These are phyloP conservation scores for Magnusiomyces paraingens DNA, from an alignment of 1,139 yeast species.

Conservation along the genomic window DNA sequence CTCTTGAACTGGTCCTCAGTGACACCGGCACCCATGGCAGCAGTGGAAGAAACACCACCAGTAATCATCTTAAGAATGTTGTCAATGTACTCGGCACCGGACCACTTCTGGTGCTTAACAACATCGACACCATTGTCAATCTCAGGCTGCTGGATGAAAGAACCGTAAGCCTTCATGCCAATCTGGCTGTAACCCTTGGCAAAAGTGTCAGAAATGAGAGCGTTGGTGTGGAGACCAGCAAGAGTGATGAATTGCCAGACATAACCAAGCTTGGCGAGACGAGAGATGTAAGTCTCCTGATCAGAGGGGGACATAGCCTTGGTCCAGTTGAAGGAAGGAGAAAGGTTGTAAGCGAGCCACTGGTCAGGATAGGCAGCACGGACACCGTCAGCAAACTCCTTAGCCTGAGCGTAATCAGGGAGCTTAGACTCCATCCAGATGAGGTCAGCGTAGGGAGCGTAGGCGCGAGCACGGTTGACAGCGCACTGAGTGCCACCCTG, in stretches of 20 bases:
- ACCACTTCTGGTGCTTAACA: constrained; percentile 98
- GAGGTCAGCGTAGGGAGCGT: constrained; percentile 90
- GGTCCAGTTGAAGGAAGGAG: constrained; percentile 98
- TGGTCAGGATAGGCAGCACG: constrained; percentile 74
- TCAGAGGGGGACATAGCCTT: constrained; percentile 83
- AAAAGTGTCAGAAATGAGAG: constrained; percentile 83
- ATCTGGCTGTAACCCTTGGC: constrained; percentile 68
- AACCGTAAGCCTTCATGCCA: constrained; percentile 97
- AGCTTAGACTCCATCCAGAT: constrained; percentile 98
- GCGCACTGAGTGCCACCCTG: constrained; percentile 97
- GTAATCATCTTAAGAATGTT: constrained; percentile 82
- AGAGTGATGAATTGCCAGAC: constrained; percentile 97
- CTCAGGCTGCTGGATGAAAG: constrained; percentile 79
- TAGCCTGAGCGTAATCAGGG: constrained; percentile 90
- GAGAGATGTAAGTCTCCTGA: constrained; percentile 83
- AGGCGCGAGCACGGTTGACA: constrained; percentile 93
- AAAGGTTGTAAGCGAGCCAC: constrained; percentile 93
- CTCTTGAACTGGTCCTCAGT: constrained; percentile 90
- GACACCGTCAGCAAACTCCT: constrained; percentile 91
- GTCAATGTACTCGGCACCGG: constrained; percentile 97
- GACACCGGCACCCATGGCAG: constrained; percentile 98
- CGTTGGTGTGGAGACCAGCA: constrained; percentile 96
- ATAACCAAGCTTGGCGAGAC: constrained; percentile 85
- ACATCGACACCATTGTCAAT: constrained; percentile 88
- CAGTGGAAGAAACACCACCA: constrained; percentile 93